Percentiles rank a stretch among this genome's conserved stretches.
phyloP scores from a whole-genome alignment of 352 stramenopile genomes.

The Phytophthora chlamydospora region DNA sequence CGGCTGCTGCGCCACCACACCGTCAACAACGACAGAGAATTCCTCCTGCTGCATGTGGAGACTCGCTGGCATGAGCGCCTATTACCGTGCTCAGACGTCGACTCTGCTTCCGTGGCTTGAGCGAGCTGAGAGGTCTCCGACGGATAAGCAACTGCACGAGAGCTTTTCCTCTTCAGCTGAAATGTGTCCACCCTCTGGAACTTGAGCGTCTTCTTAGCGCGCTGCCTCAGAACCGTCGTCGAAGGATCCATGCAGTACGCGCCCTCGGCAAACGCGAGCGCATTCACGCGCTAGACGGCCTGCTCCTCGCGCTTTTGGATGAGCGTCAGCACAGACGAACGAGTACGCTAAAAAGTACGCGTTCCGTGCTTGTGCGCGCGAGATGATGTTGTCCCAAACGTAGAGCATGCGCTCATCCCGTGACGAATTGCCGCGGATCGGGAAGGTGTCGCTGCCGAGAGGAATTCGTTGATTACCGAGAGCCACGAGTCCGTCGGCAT shows the following conservation, averaged over 20 bases:
- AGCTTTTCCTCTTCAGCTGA: conserved; percentile 60
- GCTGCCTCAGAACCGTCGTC: conserved; percentile 56
- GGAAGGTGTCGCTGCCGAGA: conserved; percentile 60
- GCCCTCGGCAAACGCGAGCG: conserved; percentile 73
- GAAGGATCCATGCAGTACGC: conserved; percentile 63
- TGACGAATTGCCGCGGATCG: conserved; percentile 64
- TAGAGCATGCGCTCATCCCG: conserved; percentile 77
- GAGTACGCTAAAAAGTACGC: conserved; percentile 75
- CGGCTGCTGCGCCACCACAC: no score
- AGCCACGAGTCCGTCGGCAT: conserved; percentile 65
- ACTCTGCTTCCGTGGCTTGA: conserved; percentile 66
- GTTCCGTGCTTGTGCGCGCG: conserved; percentile 58
- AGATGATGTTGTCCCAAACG: conserved; percentile 80
- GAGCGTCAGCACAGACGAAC: conserved; percentile 66
- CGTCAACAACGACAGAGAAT: no score
- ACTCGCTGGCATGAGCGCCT: conserved; percentile 37
- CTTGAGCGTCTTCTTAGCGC: conserved; percentile 53
- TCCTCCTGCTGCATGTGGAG: no score
- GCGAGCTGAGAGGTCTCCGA: conserved; percentile 62
- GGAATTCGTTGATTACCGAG: conserved; percentile 75
- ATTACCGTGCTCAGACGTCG: conserved; percentile 53
- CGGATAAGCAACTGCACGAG: conserved; percentile 68
- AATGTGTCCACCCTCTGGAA: conserved; percentile 58
- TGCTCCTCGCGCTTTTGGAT: conserved; percentile 68
- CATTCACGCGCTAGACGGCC: conserved; percentile 58